Evolutionary conservation across 305 asterid genomes (phyloP), one percentile per base, ranked within the genome.

Genomic region (Salvia sclarea): DNA sequence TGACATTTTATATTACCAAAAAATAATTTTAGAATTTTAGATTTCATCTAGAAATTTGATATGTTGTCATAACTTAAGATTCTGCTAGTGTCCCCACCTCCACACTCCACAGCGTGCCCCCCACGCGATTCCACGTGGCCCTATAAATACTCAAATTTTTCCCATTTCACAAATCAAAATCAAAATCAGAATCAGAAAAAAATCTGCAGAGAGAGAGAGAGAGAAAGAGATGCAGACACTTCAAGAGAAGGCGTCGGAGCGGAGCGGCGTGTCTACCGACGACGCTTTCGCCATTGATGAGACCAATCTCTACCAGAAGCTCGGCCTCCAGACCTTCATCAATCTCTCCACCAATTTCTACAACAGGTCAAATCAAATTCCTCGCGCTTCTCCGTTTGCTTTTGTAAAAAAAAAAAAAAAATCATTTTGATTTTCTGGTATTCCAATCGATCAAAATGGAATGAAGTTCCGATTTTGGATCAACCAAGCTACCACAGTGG

Each of bases 261-360:
- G 91, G 96, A 93, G 98, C 62, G 98, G 97, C 45, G 96, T 93
- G 35, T 37, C 71, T 14, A 54, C 58, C 3, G 50, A 64, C 65
- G 95, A 88, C n/a, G 97, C 97, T 0, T 88, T 91, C 81, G 88
- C 95, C 77, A 91, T 88, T 71, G 96, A 91, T 57, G 80, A 78
- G 9, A 73, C 81, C 67, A 91, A 88, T 82, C 85, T 93, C 14
- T 93, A 66, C 66, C 76, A 88, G 66, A 93, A 90, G 75, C 88
- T 93, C 50, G 97, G 98, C 47, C 88, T 86, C 10, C 91, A 93
- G 61, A 55, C 96, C 17, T 88, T 93, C 87, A 74, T 90, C 68
- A 78, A 83, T 59, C 95, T 94, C 79, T 91, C 97, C 68, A 88
- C 98, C 75, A 76, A 83, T 72, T 94, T 94, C 84, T 91, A 94